Percentiles rank a stretch among this genome's conserved stretches.
Evolutionary conservation across 768 basidiomycete genomes (phyloP).

Genomic region (Lactarius hatsudake): DNA sequence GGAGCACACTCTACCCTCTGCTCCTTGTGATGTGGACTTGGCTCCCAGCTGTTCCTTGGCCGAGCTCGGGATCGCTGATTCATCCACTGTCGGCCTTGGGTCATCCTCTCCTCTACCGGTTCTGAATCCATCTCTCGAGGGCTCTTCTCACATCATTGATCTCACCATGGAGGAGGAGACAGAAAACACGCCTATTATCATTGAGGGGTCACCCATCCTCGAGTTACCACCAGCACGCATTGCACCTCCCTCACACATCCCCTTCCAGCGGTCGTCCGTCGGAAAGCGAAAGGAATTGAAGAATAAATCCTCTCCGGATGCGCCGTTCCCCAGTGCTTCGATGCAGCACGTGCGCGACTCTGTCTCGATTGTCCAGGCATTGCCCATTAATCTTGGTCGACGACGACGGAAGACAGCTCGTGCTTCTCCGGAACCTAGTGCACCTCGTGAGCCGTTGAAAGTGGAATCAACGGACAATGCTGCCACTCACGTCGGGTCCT

Average conservation of each 20-base stretch:
- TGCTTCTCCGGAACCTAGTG: background rate
- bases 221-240: conserved; percentile 2
- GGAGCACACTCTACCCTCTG: background rate
- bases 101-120: background rate
- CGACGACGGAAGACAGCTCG: conserved; percentile 5
- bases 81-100: background rate
- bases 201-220: conserved; percentile 20
- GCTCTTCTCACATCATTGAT: conserved; percentile 17
- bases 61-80: background rate
- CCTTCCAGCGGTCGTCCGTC: background rate
- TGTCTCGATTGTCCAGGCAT: background rate
- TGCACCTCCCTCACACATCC: background rate
- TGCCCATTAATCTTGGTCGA: conserved; percentile 1
- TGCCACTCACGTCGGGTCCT: background rate
- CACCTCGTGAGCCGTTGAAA: background rate
- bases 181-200: conserved; percentile 15
- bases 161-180: conserved; percentile 23
- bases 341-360: conserved; percentile 23
- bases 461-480: background rate
- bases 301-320: background rate
- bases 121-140: conserved; percentile 2
- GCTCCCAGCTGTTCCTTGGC: background rate
- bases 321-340: conserved; percentile 20
- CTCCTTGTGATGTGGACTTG: conserved; percentile 4
- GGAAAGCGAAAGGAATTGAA: conserved; percentile 7